A percentile compares a stretch with the other conserved stretches of the same genome.
These are phyloP conservation scores for Aquilaria sinensis DNA, from an alignment of 345 rosid species.

Conservation along the genomic window DNA sequence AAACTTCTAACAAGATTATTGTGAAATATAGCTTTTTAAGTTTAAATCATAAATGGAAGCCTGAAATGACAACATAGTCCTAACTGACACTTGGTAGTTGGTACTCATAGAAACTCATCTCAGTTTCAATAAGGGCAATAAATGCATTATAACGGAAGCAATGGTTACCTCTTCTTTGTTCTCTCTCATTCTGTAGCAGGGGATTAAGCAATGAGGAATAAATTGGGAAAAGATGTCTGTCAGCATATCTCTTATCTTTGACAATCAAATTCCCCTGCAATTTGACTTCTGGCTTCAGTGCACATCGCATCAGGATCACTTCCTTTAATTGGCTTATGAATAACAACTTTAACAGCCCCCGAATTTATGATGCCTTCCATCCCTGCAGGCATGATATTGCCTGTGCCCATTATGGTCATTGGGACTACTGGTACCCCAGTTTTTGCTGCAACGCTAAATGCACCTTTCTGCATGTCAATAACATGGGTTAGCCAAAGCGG, in stretches of 20 bases:
- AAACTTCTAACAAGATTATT: no score
- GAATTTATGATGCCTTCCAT: constrained; percentile 60
- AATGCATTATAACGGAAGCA: not conserved
- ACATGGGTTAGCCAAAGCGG: not conserved
- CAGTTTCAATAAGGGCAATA: not conserved
- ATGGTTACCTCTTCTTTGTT: constrained; percentile 14
- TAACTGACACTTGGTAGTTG: not conserved
- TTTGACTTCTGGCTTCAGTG: constrained; percentile 55
- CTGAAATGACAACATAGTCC: not conserved
- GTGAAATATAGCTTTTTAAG: no score
- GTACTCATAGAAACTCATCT: not conserved
- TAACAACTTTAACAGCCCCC: constrained; percentile 61
- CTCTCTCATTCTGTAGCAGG: constrained; percentile 3
- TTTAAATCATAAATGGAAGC: not conserved
- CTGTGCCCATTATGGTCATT: constrained; percentile 80
- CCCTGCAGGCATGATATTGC: constrained; percentile 92
- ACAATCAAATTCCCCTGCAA: constrained; percentile 37
- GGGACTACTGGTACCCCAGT: constrained; percentile 78
- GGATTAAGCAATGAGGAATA: constrained; percentile 1
- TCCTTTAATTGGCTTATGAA: constrained; percentile 72
- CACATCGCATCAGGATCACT: constrained; percentile 52
- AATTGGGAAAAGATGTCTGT: not conserved
- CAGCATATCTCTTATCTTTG: constrained; percentile 18
- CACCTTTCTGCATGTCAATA: constrained; percentile 67
- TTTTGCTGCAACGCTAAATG: constrained; percentile 84